phyloP scores from a whole-genome alignment of 345 rosid species.

The Dimocarpus longan region DNA sequence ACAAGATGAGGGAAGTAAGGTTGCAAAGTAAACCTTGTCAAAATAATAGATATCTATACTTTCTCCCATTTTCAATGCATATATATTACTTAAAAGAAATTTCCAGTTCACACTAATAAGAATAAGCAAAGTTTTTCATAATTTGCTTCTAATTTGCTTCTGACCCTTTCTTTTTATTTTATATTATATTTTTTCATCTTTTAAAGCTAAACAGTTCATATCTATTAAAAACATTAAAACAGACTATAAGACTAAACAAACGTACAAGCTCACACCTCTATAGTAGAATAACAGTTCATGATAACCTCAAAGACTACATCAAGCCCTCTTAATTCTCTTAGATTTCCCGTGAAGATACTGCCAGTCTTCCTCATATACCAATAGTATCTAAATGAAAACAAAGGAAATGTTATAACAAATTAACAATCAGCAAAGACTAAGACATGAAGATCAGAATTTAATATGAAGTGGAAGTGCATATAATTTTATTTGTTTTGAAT shows the following conservation, averaged over 20 bases:
- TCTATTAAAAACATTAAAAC: constrained; percentile 21
- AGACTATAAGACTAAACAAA: constrained; percentile 34
- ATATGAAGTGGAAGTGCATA: neutral
- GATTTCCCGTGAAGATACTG: constrained; percentile 86
- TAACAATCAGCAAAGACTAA: constrained; percentile 20
- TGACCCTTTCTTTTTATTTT: too few species aligned
- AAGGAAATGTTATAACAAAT: constrained; percentile 15
- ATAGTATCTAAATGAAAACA: constrained; percentile 58
- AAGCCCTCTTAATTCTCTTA: constrained; percentile 89
- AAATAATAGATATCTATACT: neutral
- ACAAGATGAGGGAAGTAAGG: neutral
- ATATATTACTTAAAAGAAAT: too few species aligned
- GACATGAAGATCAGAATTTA: neutral
- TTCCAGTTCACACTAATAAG: too few species aligned
- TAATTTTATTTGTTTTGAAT: neutral
- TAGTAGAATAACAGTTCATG: constrained; percentile 68
- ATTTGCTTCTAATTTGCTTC: too few species aligned
- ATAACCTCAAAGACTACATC: constrained; percentile 92
- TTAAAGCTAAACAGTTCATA: constrained; percentile 2
- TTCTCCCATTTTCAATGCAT: neutral
- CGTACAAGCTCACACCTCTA: constrained; percentile 89
- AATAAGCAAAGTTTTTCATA: neutral
- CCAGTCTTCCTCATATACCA: constrained; percentile 77
- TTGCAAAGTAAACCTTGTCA: neutral
- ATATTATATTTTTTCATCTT: too few species aligned